Evolutionary conservation across 768 basidiomycete genomes (phyloP), one percentile per base, ranked within the genome.

Genomic region (Jaapia argillacea): DNA sequence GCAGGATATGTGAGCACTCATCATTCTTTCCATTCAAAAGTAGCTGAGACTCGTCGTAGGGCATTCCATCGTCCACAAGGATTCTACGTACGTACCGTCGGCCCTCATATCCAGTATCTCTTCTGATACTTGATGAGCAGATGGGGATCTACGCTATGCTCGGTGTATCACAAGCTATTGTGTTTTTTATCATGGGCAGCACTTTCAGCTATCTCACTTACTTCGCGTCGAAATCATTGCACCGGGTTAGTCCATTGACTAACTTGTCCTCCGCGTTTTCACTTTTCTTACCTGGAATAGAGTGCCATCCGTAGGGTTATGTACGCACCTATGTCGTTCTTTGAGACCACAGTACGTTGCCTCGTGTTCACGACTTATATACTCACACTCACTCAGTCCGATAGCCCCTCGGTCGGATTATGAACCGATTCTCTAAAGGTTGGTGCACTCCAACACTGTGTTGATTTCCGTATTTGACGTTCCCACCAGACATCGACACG

Each of bases 351-450:
- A 4, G 79, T 81, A 53, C 52, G 68, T 54, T 26, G 13, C 14
- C 35, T 31, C 24, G 36, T 14, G 7, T 2, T 23, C 12, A 33
- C 2, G 10, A 5, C 21, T 33, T 6, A 18, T 39, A 10, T 26
- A 45, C 45, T 45, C 43, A 18, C 44, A 24, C 21, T 48, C 36
- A 46, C 54, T 45, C 23, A 44, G 48, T 36, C 49, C 45, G n/a
- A 14, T 51, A 81, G 71, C 87, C 86, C 4, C 69, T 87, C 18
- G 91, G 91, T 13, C 77, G 88, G 7, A 86, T 96, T 48, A 83
- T 90, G 76, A 91, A 91, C 58, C 77, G 89, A 13, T 89, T 96
- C 58, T 80, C 86, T 1, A 89, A 90, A 66, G 80, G n/a, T n/a
- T 79, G 72, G 55, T 50, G 44, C 44, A 36, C 24, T 26, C 35